Percentiles rank a stretch among this genome's conserved stretches.
These are phyloP conservation scores for Eucalyptus virginea DNA, from an alignment of 345 rosid species.

Conservation along the genomic window DNA sequence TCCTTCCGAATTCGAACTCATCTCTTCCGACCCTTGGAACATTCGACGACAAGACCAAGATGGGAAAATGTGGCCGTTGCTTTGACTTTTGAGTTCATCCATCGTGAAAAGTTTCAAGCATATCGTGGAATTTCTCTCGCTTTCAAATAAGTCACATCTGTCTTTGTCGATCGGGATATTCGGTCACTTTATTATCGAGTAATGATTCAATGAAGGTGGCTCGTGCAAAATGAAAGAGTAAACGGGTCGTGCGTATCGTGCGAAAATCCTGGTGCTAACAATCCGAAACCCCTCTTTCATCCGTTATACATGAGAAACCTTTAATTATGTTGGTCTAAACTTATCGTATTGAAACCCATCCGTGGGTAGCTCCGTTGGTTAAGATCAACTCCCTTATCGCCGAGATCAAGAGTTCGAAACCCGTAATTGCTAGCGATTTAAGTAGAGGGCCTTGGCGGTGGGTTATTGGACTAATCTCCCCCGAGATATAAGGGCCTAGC, in stretches of 20 bases:
- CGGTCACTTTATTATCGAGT: neutral
- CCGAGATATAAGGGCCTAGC: no score
- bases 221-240: neutral
- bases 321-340: neutral
- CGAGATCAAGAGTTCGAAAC: no score
- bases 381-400: no score
- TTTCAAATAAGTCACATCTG: neutral
- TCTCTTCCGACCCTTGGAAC: neutral
- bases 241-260: neutral
- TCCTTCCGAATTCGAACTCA: neutral
- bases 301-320: neutral
- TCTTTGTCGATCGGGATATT: neutral
- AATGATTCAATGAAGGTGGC: neutral
- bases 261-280: fast-evolving
- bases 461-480: no score
- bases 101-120: fast-evolving
- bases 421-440: no score
- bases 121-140: neutral
- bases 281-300: neutral
- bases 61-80: neutral
- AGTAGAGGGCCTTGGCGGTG: no score
- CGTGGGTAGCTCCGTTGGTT: no score
- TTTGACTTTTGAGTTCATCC: neutral
- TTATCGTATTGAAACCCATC: no score
- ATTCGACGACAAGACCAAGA: neutral